These are phyloP conservation scores for Euptelea pleiosperma DNA, from an alignment of 164 flowering plant species.

Conservation along the genomic window DNA sequence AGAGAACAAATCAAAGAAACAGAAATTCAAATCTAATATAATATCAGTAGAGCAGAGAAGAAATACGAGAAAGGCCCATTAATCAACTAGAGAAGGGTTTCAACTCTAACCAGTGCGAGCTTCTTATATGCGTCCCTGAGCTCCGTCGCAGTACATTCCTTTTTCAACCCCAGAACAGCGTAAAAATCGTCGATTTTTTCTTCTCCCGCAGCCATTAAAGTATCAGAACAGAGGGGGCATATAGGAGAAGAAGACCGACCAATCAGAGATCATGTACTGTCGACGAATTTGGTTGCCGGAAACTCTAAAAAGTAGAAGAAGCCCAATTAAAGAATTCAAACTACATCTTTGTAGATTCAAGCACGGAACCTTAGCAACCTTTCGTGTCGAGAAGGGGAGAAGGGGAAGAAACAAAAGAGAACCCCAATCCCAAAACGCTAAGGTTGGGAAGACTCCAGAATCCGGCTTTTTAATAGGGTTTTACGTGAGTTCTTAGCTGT, in stretches of 20 bases:
- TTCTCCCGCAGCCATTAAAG: constrained; percentile 49
- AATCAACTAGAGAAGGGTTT: no score
- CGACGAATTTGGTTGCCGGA: neutral
- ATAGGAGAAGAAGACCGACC: neutral
- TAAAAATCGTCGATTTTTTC: constrained; percentile 56
- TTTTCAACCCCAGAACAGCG: constrained; percentile 68
- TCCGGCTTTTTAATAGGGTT: neutral
- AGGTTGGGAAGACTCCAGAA: constrained; percentile 10
- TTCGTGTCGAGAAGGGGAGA: neutral
- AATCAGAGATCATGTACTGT: constrained; percentile 4
- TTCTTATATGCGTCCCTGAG: constrained; percentile 76
- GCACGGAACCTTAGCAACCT: constrained; percentile 14
- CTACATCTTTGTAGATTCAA: constrained; percentile 15
- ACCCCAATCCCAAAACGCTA: neutral
- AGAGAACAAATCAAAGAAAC: neutral
- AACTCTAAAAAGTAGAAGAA: neutral
- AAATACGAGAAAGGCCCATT: no score
- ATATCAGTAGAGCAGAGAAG: no score
- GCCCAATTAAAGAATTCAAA: neutral
- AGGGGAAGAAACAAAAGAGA: no score
- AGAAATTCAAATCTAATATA: no score
- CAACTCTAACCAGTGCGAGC: constrained; percentile 71
- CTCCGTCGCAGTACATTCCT: constrained; percentile 68
- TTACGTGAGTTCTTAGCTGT: neutral
- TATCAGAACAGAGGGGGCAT: no score